phyloP scores from a whole-genome alignment of 345 rosid species.

The Gossypioides kirkii region DNA sequence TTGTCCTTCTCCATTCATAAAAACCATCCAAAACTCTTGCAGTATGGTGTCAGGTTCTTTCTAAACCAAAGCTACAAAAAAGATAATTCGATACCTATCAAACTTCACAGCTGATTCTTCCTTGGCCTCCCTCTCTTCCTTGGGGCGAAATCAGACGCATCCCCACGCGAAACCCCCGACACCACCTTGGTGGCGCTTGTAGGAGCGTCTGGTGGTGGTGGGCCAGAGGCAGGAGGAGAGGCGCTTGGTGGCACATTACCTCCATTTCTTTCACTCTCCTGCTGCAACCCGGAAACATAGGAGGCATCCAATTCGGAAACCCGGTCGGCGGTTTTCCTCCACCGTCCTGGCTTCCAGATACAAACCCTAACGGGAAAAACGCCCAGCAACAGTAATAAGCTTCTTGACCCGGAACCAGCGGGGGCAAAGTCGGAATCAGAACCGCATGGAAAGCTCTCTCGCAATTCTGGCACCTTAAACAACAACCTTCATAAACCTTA shows the following conservation, averaged over 20 bases:
- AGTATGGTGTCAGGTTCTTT: neutral
- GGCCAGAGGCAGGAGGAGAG: neutral
- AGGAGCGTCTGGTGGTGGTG: constrained; percentile 8
- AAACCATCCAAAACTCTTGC: neutral
- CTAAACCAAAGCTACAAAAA: constrained; percentile 1
- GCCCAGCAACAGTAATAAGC: constrained; percentile 88
- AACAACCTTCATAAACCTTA: constrained; percentile 65
- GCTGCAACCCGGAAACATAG: constrained; percentile 13
- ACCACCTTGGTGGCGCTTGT: neutral
- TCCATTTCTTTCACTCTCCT: neutral
- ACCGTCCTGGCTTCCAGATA: constrained; percentile 24
- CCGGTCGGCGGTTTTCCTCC: constrained; percentile 20
- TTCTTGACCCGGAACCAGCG: constrained; percentile 67
- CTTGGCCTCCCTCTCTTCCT: constrained; percentile 85
- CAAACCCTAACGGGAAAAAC: constrained; percentile 69
- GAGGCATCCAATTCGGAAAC: constrained; percentile 62
- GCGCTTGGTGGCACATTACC: constrained; percentile 14
- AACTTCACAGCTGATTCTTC: constrained; percentile 36
- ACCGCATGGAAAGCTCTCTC: constrained; percentile 74
- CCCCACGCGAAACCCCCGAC: constrained; percentile 19
- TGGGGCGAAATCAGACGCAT: constrained; percentile 11
- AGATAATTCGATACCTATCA: neutral
- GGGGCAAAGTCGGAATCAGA: constrained; percentile 52
- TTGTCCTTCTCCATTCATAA: neutral
- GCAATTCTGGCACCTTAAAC: constrained; percentile 26